Evolutionary conservation across 2,329 filamentous ascomycete genomes (phyloP).

Genomic region (Apiospora rasikravindrae): DNA sequence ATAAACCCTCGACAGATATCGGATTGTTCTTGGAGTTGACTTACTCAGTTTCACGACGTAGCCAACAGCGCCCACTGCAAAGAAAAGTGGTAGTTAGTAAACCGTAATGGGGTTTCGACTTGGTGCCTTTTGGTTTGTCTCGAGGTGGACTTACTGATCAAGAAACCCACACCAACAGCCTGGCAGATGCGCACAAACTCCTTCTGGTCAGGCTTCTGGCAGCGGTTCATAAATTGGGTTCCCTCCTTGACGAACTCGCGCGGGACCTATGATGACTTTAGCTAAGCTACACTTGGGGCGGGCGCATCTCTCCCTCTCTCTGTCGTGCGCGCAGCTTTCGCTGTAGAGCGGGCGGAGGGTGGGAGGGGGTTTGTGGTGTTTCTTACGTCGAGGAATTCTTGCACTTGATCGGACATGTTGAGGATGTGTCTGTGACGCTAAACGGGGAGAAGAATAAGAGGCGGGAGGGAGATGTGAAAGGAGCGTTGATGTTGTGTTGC

Average conservation of each 20-base stretch:
- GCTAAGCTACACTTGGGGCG: constrained; percentile 65
- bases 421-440: constrained; percentile 6
- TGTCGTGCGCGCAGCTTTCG: neutral
- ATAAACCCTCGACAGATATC: neutral
- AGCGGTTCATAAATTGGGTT: constrained; percentile 65
- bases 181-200: constrained; percentile 60
- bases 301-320: neutral
- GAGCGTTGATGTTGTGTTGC: neutral
- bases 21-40: constrained; percentile 30
- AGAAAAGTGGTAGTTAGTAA: constrained; percentile 48
- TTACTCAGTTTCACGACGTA: constrained; percentile 74
- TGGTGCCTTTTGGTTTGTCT: neutral
- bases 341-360: neutral
- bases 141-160: constrained; percentile 51
- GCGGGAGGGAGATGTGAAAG: neutral
- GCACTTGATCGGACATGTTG: constrained; percentile 24
- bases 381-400: constrained; percentile 25
- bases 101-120: neutral
- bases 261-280: constrained; percentile 64
- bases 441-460: neutral
- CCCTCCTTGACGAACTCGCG: constrained; percentile 68
- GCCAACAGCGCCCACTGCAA: constrained; percentile 58
- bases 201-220: constrained; percentile 63
- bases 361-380: neutral
- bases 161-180: constrained; percentile 72